Base-by-base conservation (phyloP, 2,329 filamentous ascomycete species). In the Trichoderma brevicompactum region DNA sequence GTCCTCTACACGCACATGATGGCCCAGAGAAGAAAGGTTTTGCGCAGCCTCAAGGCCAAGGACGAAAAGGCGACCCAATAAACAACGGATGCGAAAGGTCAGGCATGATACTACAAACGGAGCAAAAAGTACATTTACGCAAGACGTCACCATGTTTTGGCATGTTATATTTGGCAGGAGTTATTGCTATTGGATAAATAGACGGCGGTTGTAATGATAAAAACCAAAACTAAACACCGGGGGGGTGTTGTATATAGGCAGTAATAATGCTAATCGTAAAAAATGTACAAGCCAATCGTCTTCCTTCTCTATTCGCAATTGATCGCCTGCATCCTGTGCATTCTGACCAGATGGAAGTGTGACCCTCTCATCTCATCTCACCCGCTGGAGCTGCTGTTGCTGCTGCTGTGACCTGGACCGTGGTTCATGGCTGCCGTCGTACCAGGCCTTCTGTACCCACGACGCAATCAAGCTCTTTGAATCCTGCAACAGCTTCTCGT, bases 1-100 rank as follows among this genome's bases (percentile, higher is more conserved):
- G 85, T 96, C 64, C 79, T 98, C 65, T 98, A 95, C 76, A 92
- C 91, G 23, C 91, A 99, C 79, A 98, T 99, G 95, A 92, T 98
- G 83, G 83, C 84, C 68, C 95, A 99, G 84, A 85, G 94, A 71
- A 84, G 87, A 70, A 96, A 92, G 84, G 87, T 94, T 62, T 81
- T 92, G 81, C 85, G 87, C 63, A 85, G 83, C 46, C 85, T 88
- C 74, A 86, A 84, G 78, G 72, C 75, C 34, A 73, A 81, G 69
- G 74, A 79, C 54, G 72, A 72, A 53, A 82, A 84, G 74, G 79
- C 79, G 66, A 72, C 71, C 10, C 75, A 80, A 70, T 82, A 72
- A 66, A 49, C 67, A 63, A 13, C 10, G 32, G 8, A 36, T 38
- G 41, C 12, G n/a, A 9, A 28, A 15, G 34, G 28, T 15, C 6